Base-by-base conservation (phyloP, 352 stramenopile species). In the Pythium myriotylum region DNA sequence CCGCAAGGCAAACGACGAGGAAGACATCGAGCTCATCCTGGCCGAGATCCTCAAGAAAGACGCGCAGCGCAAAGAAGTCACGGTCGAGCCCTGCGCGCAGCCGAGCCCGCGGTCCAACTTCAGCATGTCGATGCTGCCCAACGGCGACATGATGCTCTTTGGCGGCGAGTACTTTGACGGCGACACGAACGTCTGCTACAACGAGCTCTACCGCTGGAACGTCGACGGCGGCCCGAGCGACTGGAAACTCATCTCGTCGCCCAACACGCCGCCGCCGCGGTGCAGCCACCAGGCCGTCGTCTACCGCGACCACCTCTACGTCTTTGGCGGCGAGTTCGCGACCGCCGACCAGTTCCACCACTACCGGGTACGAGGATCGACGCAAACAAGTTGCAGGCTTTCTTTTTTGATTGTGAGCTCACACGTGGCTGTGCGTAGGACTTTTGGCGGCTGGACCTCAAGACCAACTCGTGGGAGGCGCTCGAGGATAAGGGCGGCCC, bases 121-220 rank as follows among this genome's bases (percentile, higher is more conserved):
- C 48, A 87, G 81, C 26, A 75, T 95, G 48, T 89, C 81, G 19
- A 76, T 80, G 41, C 74, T 95, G 26, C 70, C 74, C 1, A 87
- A 59, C 7, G 87, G 88, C 47, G 86, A 95, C 49, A 86, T 98
- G 69, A 65, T 97, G 53, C 73, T 98, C 41, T 99, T 99, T 73
- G 97, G 97, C 35, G 97, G 97, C 47, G 97, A 99, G 77, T 99
- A 97, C 74, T 99, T 96, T 72, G 92, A 99, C 72, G 97, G 97
- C 40, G 88, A 98, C 58, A 85, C 97, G 70, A 99, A 98, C 59
- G 80, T 92, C 29, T 97, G 97, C 64, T 98, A 95, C 74, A 98
- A 99, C 67, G 96, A 99, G 56, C 78, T 99, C 8, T 97, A 96
- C 57, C 85, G 92, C 62, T 98, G 90, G 90, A 95, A 96, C 77